These are phyloP conservation scores for Sechiopsis laciniata DNA, from an alignment of 306 rosid genomes.

Conservation along the genomic window DNA sequence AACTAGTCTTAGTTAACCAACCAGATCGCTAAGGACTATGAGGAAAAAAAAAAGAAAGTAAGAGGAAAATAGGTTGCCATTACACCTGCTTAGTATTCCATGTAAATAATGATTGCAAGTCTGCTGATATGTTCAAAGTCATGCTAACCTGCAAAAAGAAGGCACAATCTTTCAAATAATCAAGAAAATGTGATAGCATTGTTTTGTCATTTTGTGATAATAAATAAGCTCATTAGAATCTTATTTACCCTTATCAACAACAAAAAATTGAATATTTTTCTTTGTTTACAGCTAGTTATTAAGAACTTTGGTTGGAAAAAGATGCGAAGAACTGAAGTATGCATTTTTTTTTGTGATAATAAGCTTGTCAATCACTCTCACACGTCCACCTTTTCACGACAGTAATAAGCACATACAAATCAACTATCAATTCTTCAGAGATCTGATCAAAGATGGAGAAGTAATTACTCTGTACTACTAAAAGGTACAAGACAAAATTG, in stretches of 20 bases:
- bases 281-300: not conserved
- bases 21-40: not conserved
- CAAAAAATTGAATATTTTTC: not conserved
- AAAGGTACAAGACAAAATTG: not conserved
- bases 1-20: not conserved
- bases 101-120: conserved; percentile 85
- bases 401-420: not conserved
- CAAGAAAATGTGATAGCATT: not conserved
- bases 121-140: conserved; percentile 80
- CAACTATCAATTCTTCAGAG: not conserved
- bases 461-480: not conserved
- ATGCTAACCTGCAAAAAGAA: conserved; percentile 67
- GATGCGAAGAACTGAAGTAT: not conserved
- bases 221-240: not conserved
- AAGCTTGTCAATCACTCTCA: not conserved
- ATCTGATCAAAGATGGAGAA: not conserved
- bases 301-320: not conserved
- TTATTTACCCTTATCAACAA: not conserved
- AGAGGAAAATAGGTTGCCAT: not conserved
- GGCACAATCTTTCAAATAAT: conserved; percentile 17
- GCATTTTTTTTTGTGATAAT: not conserved
- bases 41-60: not conserved
- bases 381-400: not conserved
- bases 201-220: not conserved
- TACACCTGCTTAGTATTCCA: conserved; percentile 98